Evolutionary conservation across 169 alveolate species (phyloP).

Genomic region (Eimeria praecox): DNA sequence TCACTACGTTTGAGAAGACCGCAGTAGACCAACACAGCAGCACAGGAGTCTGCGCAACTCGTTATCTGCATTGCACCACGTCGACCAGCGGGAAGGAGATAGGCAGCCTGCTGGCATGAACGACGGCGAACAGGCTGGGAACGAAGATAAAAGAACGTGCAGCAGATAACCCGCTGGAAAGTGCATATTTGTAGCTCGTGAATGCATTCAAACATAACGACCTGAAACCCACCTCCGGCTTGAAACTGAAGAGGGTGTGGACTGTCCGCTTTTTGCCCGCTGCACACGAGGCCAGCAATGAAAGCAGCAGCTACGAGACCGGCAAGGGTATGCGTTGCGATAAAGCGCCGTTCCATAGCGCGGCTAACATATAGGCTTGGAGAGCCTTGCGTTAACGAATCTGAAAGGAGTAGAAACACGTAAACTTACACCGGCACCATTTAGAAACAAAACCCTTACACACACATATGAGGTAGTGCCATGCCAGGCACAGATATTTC

Average conservation of each 20-base stretch:
- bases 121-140: no score
- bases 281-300: conserved; percentile 32
- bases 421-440: neutral
- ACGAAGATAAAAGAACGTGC: neutral
- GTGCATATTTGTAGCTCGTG: neutral
- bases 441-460: neutral
- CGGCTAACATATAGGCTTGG: conserved; percentile 8
- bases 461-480: neutral
- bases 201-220: neutral
- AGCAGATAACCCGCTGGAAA: neutral
- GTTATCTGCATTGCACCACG: neutral
- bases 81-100: neutral
- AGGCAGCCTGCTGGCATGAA: neutral
- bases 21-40: neutral
- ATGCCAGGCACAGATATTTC: neutral
- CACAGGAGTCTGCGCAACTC: neutral
- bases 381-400: conserved; percentile 55
- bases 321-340: neutral
- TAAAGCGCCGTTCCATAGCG: conserved; percentile 52
- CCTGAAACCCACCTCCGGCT: conserved; percentile 1
- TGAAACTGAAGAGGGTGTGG: neutral
- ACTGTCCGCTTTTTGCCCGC: neutral
- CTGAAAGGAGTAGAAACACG: neutral
- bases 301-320: conserved; percentile 28
- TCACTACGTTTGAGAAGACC: neutral